Evolutionary conservation across 306 rosid species (phyloP), one percentile per base, ranked within the genome.

Genomic region (Cotoneaster glaucophyllus): DNA sequence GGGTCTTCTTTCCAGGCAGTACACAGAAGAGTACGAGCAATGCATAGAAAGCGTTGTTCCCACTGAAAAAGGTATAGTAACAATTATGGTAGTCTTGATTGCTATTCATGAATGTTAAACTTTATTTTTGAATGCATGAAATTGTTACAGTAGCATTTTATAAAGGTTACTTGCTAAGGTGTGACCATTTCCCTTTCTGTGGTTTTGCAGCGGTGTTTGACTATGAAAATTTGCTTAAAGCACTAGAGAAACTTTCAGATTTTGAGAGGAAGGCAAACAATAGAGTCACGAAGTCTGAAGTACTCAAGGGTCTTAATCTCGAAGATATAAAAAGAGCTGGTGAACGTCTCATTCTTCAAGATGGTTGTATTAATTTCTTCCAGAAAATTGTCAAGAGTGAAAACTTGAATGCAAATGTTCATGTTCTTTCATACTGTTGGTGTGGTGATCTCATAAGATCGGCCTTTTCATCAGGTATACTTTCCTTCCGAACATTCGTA

Each of bases 341-440:
- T 80, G 98, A 93, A 87, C 98, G 83, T 73, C 86, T 96, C 62
- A 77, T 86, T 75, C 89, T 96, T 82, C 98, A 96, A 71, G 93
- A 88, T 75, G 98, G 99, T 48, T 96, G 99, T 82, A 78, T 85
- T 70, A 75, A 82, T 82, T 96, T 96, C 87, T 96, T 96, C 69
- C 83, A 83, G 85, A 82, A 64, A 54, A 70, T 87, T 73, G 79
- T 84, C 12, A 88, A 88, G 84, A 87, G 81, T 59, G 94, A 89
- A 78, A 89, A 84, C 45, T 81, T 93, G 77, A 88, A 90, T 67
- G 87, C 90, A 56, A 87, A 80, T 37, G 89, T 96, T 69, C 96
- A 96, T 84, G 81, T 96, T 80, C 94, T 96, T 74, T 96, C 99
- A 14, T 96, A 90, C 77, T 96, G 99, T 88, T 96, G 99, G 99